Evolutionary conservation across 1,139 yeast species (phyloP), one percentile per base, ranked within the genome.

Genomic region (Pneumocystis murina): DNA sequence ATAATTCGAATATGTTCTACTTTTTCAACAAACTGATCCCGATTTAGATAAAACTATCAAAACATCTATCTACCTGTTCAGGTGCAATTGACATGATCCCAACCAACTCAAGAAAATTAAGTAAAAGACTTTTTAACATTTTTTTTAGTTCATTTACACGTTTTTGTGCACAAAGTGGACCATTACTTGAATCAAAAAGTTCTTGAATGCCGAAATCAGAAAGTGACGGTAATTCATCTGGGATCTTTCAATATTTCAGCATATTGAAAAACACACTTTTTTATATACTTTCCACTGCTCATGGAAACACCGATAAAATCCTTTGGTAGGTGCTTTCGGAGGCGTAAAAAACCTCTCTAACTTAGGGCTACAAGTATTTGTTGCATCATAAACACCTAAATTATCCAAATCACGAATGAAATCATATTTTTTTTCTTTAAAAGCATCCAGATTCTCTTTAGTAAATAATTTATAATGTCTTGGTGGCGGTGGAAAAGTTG

Each of bases 401-500:
- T 62, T 64, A 16, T 12, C 6, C 16, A 24, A 5, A 24, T 48
- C 33, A 12, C 55, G n/a, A 14, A 48, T 48, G 39, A 58, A 41
- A 65, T 33, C 68, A 64, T 58, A 63, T 38, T 55, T 63, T 41
- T 40, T 59, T 28, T 63, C 65, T 30, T 59, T 63, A 58, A 43
- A 61, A 14, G 64, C 63, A 61, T 61, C 66, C 16, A 64, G 59
- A 59, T 87, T 87, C 64, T 82, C 86, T 5, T 75, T 72, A 0
- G 94, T 86, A 74, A 86, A 88, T 70, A 78, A 81, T 72, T 83
- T 82, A 70, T 82, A 82, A 72, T 81, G 86, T 30, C 85, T 84
- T 10, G 96, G 96, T 2, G 96, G 96, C 1, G 92, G 91, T 1
- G 96, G 96, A 69, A 85, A 89, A 63, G 88, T 79, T 14, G 94